Conservation (phyloP, 2,329 filamentous ascomycete species). For the Fusarium humuli region DNA sequence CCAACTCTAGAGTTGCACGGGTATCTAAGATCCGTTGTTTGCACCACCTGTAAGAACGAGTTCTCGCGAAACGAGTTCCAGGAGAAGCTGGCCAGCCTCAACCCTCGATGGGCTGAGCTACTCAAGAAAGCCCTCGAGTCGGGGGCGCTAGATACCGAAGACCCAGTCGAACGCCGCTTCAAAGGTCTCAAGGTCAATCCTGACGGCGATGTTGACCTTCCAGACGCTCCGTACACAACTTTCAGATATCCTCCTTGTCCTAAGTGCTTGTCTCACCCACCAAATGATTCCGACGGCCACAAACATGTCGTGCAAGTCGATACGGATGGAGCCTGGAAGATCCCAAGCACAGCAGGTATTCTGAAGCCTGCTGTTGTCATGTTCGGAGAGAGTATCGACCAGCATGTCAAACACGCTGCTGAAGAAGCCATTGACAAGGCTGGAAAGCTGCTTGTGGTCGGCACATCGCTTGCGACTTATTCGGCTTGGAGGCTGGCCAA, state of each 20-base stretch:
- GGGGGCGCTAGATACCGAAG: constrained; percentile 82
- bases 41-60: constrained; percentile 80
- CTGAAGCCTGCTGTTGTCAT: constrained; percentile 94
- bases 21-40: constrained; percentile 84
- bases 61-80: constrained; percentile 82
- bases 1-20: constrained; percentile 90
- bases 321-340: constrained; percentile 80
- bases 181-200: constrained; percentile 87
- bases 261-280: constrained; percentile 75
- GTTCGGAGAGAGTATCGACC: constrained; percentile 91
- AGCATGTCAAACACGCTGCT: constrained; percentile 76
- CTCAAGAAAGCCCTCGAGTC: constrained; percentile 76
- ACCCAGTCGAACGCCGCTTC: constrained; percentile 74
- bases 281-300: constrained; percentile 65
- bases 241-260: constrained; percentile 94
- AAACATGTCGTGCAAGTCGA: constrained; percentile 75
- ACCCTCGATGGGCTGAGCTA: constrained; percentile 87
- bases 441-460: constrained; percentile 80
- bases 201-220: constrained; percentile 93
- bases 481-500: constrained; percentile 93
- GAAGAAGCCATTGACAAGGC: constrained; percentile 84
- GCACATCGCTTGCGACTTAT: constrained; percentile 93
- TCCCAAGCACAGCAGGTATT: constrained; percentile 76
- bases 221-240: constrained; percentile 85
- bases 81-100: constrained; percentile 77